Base-by-base conservation (phyloP, 2,329 filamentous ascomycete genomes). In the Ceratocystis alfenasii region DNA sequence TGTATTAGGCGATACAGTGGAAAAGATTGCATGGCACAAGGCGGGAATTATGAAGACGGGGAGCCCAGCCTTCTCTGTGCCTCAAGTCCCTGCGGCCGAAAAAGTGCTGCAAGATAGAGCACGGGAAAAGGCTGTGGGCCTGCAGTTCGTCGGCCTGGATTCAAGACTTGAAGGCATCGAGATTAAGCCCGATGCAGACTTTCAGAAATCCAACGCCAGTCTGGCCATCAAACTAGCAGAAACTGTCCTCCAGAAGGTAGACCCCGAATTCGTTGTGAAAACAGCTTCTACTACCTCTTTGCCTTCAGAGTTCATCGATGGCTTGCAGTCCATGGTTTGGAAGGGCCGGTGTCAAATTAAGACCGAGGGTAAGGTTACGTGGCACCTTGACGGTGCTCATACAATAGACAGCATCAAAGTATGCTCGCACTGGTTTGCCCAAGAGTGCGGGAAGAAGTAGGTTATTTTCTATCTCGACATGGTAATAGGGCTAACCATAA, bases 331-430 rank as follows among this genome's bases (percentile, higher is more conserved):
- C 70, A 87, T 90, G 1, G 83, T 85, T 2, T 88, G 91, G 78
- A 83, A 90, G 50, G 94, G 93, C 3, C 82, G 94, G 59, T 96
- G 92, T 72, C 83, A 87, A 69, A 76, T 80, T 50, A 83, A 81
- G 70, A 25, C 20, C 12, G 64, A 68, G 33, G 64, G 48, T 1
- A 72, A 72, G 1, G 78, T 95, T 4, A 80, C 80, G 17, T 99
- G 93, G 92, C 88, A 92, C 72, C 83, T 99, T 22, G 94, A 99
- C 72, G 92, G 94, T 7, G 94, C 91, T 1, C 94, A 99, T 75
- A 99, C 93, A 0, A 80, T 88, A 2, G 93, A 97, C 73, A 96
- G 91, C 73, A 87, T 99, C 65, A 83, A 87, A 69, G 82, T 90
- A 69, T 90, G 90, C 3, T 87, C 87, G 0, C 82, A 83, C 68